Conservation (phyloP, 2,329 filamentous ascomycete species). For the Aspergillus cejpii region DNA sequence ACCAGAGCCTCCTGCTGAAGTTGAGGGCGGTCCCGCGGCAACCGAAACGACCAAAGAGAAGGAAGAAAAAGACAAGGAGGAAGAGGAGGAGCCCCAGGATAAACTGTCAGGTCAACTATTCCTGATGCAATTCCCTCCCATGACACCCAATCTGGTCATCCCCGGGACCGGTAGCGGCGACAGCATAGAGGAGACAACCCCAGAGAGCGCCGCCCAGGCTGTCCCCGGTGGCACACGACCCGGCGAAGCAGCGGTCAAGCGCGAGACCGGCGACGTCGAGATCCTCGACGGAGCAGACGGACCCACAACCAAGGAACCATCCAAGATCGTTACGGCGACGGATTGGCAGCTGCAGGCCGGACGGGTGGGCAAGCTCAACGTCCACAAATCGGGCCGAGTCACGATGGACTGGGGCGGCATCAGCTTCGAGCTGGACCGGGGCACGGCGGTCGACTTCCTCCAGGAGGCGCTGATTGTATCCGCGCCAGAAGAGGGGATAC, state of each 20-base stretch:
- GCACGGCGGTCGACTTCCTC: slow-evolving; percentile 51
- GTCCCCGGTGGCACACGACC: slow-evolving; percentile 2
- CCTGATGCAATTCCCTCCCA: slow-evolving; percentile 58
- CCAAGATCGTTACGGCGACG: slow-evolving; percentile 37
- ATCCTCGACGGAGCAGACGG: slow-evolving; percentile 20
- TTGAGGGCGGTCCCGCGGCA: slow-evolving; percentile 3
- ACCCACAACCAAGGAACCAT: slow-evolving; percentile 11
- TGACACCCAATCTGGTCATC: slow-evolving; percentile 51
- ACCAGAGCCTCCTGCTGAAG: slow-evolving; percentile 9
- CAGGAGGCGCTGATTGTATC: slow-evolving; percentile 52
- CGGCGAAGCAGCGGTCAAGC: slow-evolving; percentile 24
- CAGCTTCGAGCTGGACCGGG: slow-evolving; percentile 52
- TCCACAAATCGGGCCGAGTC: slow-evolving; percentile 56
- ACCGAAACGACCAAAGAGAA: slow-evolving; percentile 13
- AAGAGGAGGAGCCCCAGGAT: slow-evolving; percentile 30
- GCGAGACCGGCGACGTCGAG: slow-evolving; percentile 28
- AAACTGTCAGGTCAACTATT: slow-evolving; percentile 52
- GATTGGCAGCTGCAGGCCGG: slow-evolving; percentile 46
- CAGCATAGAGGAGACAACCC: slow-evolving; percentile 8
- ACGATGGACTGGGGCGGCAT: slow-evolving; percentile 59
- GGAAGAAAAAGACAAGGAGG: slow-evolving; percentile 20
- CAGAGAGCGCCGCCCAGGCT: slow-evolving; percentile 1
- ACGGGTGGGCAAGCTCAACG: slow-evolving; percentile 54
- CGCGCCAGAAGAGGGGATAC: slow-evolving; percentile 19
- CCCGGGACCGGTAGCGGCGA: slow-evolving; percentile 21